Base-by-base conservation (phyloP, 768 basidiomycete genomes). In the Hirschioporus abietinus region DNA sequence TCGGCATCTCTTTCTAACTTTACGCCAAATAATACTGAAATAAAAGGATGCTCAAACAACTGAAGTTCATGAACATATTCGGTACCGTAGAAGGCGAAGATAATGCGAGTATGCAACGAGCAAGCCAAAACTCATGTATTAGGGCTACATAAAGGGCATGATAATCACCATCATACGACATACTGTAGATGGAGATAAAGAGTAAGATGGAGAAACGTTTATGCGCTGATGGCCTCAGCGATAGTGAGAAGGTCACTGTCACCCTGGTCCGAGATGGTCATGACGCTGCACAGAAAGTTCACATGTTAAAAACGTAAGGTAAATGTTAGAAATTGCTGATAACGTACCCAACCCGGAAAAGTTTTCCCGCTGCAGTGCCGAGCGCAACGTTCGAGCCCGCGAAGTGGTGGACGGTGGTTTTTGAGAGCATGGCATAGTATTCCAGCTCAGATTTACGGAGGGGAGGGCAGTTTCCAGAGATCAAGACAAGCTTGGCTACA, bases 381-480 rank as follows among this genome's bases (percentile, higher is more conserved):
- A 99, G 91, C 68, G 96, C 93, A 72, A 99, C 95, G 77, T 99
- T 99, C 70, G 95, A 95, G 70, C 97, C 97, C 70, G 88, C 84
- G 79, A 97, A 99, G 83, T 99, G 96, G 82, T 99, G 97, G 66
- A 99, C 96, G 66, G 92, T 88, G 66, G 96, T 99, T 86, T 99
- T 99, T 72, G 95, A 97, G 77, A 99, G 86, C 96, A 97, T 97
- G 82, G 95, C 97, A 78, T 99, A 99, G 86, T 99, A 99, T 84
- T 99, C 97, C 67, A 99, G 86, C 85, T 99, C 97, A 68, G 96
- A 98, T 80, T 97, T 97, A 80, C 97, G 94, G 69, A 99, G 88
- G 69, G 97, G 97, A 67, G 97, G 97, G 83, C 95, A 97, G 84
- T 99, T 99, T 72, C 95, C 96, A 74, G 96, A 95, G 76, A 99